Conservation (phyloP, 2,329 filamentous ascomycete genomes). For the Lecanicillium sp. region DNA sequence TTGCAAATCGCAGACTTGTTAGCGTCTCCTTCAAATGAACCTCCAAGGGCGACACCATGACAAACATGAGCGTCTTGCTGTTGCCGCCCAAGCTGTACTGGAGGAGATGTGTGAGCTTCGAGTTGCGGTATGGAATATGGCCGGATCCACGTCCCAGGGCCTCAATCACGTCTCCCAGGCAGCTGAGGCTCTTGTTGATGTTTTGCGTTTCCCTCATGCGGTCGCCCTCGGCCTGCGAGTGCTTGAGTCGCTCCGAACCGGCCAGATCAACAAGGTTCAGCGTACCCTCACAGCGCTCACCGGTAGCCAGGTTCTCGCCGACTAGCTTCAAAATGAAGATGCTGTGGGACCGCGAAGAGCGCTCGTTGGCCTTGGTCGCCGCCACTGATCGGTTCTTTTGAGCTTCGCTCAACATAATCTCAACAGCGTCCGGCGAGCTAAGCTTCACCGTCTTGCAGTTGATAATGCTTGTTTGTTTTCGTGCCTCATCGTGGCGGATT, state of each 20-base stretch:
- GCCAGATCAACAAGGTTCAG: slow-evolving; percentile 95
- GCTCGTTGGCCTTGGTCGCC: slow-evolving; percentile 94
- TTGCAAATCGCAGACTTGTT: slow-evolving; percentile 92
- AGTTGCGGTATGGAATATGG: slow-evolving; percentile 92
- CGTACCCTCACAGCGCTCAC: slow-evolving; percentile 83
- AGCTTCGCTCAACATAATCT: slow-evolving; percentile 72
- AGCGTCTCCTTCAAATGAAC: slow-evolving; percentile 87
- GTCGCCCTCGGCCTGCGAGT: slow-evolving; percentile 80
- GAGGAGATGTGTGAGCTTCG: slow-evolving; percentile 90
- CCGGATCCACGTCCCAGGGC: slow-evolving; percentile 78
- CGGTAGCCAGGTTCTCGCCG: slow-evolving; percentile 66
- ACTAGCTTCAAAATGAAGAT: slow-evolving; percentile 85
- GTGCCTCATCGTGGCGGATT: slow-evolving; percentile 77
- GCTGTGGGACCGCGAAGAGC: slow-evolving; percentile 89
- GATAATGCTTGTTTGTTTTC: slow-evolving; percentile 74
- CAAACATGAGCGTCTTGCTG: slow-evolving; percentile 97
- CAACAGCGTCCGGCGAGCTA: slow-evolving; percentile 73
- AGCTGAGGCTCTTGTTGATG: slow-evolving; percentile 93
- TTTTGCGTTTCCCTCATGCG: slow-evolving; percentile 90
- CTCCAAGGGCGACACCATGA: slow-evolving; percentile 92
- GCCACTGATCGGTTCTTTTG: slow-evolving; percentile 85
- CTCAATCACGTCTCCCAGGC: slow-evolving; percentile 89
- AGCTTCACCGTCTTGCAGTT: slow-evolving; percentile 73
- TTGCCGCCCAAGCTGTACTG: slow-evolving; percentile 94
- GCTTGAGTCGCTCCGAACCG: slow-evolving; percentile 83